Base-by-base conservation (phyloP, 2,329 filamentous ascomycete genomes). In the Fusarium haematococcum region DNA sequence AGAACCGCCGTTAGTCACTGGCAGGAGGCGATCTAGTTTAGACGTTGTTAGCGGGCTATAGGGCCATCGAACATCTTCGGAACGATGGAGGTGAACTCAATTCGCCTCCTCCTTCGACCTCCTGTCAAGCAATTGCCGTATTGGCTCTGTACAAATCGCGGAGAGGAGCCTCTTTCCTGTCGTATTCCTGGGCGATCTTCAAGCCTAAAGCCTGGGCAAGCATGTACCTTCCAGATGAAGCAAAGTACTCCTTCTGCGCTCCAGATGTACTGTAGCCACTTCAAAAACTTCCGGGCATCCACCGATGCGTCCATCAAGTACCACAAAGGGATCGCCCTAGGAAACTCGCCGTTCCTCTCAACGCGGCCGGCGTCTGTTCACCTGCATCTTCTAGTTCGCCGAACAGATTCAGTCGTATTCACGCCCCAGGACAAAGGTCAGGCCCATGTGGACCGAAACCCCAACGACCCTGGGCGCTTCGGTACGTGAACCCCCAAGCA, bases 181-280 rank as follows among this genome's bases (percentile, higher is more conserved):
- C 48, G 27, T 54, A 54, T 54, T 20, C 48, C 7, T 30, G 27
- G 35, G 20, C 33, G 63, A 71, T 73, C 71, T 68, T 57, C 30
- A 33, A 54, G 33, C 23, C 43, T 11, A 48, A 20, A 58, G 64
- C 68, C 71, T 74, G 64, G 74, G 71, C 71, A 74, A 71, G 54
- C 52, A 72, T 60, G 63, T 71, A 62, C 56, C 35, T 48, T 54
- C 25, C 54, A 54, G n/a, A 18, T 20, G 35, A 37, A 54, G 41
- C 13, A n/a, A 66, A 56, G 70, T 61, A 60, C 39, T 57, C n/a
- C 39, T 54, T 27, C 54, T 11, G 43, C 20, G 61, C n/a, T 41
- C 48, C 13, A 41, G 33, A 32, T 30, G 33, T 33, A 56, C 35
- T 41, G 27, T 43, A 20, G 37, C 23, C 57, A 60, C 37, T n/a